Base-by-base conservation (phyloP, 164 flowering plant species). In the Stephania cephalantha region DNA sequence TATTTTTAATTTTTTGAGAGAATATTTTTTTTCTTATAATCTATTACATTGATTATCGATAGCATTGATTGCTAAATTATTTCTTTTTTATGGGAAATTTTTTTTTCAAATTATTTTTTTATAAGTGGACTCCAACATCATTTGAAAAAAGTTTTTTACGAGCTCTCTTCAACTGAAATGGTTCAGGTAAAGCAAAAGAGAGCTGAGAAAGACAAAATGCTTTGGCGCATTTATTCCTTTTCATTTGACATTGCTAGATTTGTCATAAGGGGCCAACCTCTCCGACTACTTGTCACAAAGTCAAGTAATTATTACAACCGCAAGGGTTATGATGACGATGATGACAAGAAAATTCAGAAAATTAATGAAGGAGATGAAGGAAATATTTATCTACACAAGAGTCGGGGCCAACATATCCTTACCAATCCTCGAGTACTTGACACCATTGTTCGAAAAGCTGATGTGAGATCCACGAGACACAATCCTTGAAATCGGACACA, bases 401-500 rank as follows among this genome's bases (percentile, higher is more conserved):
- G 93, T 84, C 85, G 84, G 68, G 98, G 99, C 12, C 99, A 95
- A 70, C 98, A 95, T 74, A 81, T 95, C 35, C 93, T 95, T 29
- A 92, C 91, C 66, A 95, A 92, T 75, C 88, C 83, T 7, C 83
- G 97, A 69, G 80, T 93, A 55, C 88, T 95, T 7, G 95, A 93
- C 71, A 20, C 91, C 30, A 92, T 95, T 72, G 92, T 93, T 22
- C 82, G 83, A 29, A 90, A 81, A 74, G 90, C 98, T 0, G 69
- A 76, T 5, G 75, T 93, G 5, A 83, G 69, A 17, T 83, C 90
- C 2, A 80, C 84, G n/a, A 2, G 99, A 95, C 61, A 91, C 96
- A 0, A 87, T 95, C 70, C 83, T 93, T 1, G 99, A 95, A 80
- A 90, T 92, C 76, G 99, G 99, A 31, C 98, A 95, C 99, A n/a